Conservation (phyloP, 768 basidiomycete genomes). For the Podaxis sp. region DNA sequence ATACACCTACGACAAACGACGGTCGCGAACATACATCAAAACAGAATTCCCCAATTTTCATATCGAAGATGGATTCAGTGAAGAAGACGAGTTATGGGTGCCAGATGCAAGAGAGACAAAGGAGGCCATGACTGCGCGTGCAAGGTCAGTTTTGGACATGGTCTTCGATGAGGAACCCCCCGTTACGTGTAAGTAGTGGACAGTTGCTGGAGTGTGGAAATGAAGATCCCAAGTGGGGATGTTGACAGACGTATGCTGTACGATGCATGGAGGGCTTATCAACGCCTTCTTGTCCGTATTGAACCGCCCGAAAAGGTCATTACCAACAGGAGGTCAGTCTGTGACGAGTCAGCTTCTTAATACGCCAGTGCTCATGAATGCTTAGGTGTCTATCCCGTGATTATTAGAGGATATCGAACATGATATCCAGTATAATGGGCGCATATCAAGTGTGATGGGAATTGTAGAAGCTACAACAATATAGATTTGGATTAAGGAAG, state of each 20-base stretch:
- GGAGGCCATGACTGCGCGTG: constrained; percentile 46
- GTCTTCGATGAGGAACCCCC: constrained; percentile 48
- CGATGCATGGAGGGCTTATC: constrained; percentile 65
- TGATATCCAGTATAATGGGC: neutral
- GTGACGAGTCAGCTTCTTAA: neutral
- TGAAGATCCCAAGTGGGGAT: neutral
- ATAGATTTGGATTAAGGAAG: neutral
- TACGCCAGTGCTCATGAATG: neutral
- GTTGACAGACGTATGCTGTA: constrained; percentile 59
- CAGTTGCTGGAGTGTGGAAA: neutral
- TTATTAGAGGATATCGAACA: constrained; percentile 5
- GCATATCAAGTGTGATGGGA: neutral
- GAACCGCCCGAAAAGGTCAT: constrained; percentile 40
- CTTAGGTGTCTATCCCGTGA: constrained; percentile 8
- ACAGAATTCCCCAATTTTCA: constrained; percentile 48
- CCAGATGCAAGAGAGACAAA: constrained; percentile 53
- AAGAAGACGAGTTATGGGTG: constrained; percentile 64
- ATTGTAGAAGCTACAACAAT: neutral
- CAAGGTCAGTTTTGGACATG: constrained; percentile 49
- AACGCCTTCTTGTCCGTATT: constrained; percentile 51
- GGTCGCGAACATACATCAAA: constrained; percentile 46
- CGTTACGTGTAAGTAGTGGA: constrained; percentile 43
- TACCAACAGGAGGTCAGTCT: constrained; percentile 65
- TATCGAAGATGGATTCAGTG: constrained; percentile 58
- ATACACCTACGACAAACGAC: constrained; percentile 72